phyloP scores from a whole-genome alignment of 495 filamentous ascomycete species.

The Neurospora terricola region DNA sequence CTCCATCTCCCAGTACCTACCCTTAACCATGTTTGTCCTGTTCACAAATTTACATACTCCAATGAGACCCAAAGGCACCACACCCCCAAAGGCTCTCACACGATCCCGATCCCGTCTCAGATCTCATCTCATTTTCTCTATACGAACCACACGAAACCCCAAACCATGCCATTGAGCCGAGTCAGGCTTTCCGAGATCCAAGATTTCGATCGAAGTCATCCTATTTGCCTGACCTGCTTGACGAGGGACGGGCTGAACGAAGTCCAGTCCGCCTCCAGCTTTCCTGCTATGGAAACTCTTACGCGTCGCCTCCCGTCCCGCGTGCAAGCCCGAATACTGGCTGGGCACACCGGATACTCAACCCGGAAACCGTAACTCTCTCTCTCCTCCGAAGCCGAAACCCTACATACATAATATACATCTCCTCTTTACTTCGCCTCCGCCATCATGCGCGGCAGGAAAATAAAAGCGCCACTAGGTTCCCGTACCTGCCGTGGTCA shows the following conservation, averaged over 20 bases:
- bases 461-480: background rate
- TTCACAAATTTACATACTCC: background rate
- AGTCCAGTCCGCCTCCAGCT: background rate
- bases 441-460: background rate
- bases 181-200: background rate
- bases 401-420: background rate
- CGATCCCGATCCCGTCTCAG: background rate
- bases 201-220: background rate
- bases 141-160: background rate
- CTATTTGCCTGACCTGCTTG: background rate
- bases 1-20: background rate
- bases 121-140: background rate
- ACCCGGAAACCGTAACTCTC: background rate
- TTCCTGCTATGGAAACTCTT: background rate
- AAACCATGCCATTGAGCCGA: background rate
- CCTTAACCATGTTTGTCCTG: background rate
- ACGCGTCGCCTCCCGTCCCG: background rate
- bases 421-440: background rate
- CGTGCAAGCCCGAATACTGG: too few relatives aligned
- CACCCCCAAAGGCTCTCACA: background rate
- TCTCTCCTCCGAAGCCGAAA: background rate
- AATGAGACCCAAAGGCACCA: background rate
- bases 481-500: background rate
- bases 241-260: background rate
- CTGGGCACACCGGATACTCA: background rate